Percentiles rank a stretch among this genome's conserved stretches.
Evolutionary conservation across 805 yeast species (phyloP).

Genomic region (Cyberlindnera meyerae): DNA sequence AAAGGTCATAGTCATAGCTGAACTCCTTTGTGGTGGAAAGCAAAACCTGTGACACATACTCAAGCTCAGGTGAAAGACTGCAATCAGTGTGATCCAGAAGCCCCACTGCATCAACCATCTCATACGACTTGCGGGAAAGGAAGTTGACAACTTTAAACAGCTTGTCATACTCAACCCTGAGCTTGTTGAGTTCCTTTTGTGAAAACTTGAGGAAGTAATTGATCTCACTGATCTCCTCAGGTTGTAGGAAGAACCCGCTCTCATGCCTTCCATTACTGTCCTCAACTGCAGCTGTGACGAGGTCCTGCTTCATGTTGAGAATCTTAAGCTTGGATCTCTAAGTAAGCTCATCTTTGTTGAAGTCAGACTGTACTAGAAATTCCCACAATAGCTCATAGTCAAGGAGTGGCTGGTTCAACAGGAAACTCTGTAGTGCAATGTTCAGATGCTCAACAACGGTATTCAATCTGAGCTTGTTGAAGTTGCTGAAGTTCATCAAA

Average conservation of each 20-base stretch:
- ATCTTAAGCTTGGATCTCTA: constrained; percentile 26
- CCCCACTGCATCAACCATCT: constrained; percentile 16
- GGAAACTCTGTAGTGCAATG: constrained; percentile 39
- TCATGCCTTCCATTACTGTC: constrained; percentile 6
- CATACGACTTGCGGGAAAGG: constrained; percentile 17
- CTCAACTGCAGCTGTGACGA: too few species aligned
- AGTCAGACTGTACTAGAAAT: constrained; percentile 32
- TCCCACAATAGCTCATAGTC: constrained; percentile 39
- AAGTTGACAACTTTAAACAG: constrained; percentile 35
- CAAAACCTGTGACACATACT: constrained; percentile 11
- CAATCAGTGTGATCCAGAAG: constrained; percentile 7
- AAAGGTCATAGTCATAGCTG: constrained; percentile 14
- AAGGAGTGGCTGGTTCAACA: constrained; percentile 32
- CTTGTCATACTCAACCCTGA: constrained; percentile 27
- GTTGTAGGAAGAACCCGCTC: constrained; percentile 22
- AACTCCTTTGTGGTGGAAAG: constrained; percentile 21
- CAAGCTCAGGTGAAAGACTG: constrained; percentile 15
- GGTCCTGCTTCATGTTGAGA: constrained; percentile 26
- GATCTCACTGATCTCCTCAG: constrained; percentile 40
- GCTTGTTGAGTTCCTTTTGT: constrained; percentile 35
- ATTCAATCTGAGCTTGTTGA: constrained; percentile 43
- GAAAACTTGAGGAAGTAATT: constrained; percentile 46
- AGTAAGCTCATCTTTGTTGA: constrained; percentile 31
- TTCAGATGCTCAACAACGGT: constrained; percentile 45
- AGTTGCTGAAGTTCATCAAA: constrained; percentile 21